Evolutionary conservation across 176 grass and related monocot genomes (phyloP), one percentile per base, ranked within the genome.

Genomic region (Cenchrus purpureus): DNA sequence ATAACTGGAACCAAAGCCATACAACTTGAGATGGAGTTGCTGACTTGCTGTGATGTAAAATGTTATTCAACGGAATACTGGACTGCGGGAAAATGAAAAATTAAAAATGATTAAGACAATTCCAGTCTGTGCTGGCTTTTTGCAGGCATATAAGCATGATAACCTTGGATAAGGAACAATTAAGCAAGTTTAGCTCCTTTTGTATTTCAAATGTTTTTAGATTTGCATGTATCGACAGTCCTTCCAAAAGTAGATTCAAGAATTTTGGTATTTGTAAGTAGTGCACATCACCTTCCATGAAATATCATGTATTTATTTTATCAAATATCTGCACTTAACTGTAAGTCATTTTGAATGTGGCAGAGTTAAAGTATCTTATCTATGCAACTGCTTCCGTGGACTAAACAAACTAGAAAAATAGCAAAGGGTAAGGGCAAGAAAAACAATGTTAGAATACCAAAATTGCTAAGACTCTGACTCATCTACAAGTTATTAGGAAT

Each of bases 401-500:
- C 5, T 58, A 63, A 78, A 65, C 68, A 54, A 45, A 78, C 11
- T 16, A 53, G 45, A 60, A 25, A 71, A 57, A 71, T 71, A 37
- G 28, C 43, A 59, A 55, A 77, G 22, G 10, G 59, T 6, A 60
- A 44, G n/a, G 2, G 4, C 44, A 11, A 52, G 19, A 70, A 58
- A 40, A 71, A 32, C 8, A 20, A 32, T 19, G 4, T 43, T 57
- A 54, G 12, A 20, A 55, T 32, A 65, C 12, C 48, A 45, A 48
- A 46, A 43, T 57, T 46, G 63, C 46, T n/a, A 54, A 37, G 19
- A 46, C 11, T 65, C 34, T 12, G 29, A 65, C 16, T 60, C 22
- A 7, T 40, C 65, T 86, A 80, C 61, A 76, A 74, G 25, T 42
- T 54, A 48, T 46, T 80, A 9, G 37, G 40, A 56, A 73, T 56